These are phyloP conservation scores for Artemisia argyi DNA, from an alignment of 129 eudicot species.

Conservation along the genomic window DNA sequence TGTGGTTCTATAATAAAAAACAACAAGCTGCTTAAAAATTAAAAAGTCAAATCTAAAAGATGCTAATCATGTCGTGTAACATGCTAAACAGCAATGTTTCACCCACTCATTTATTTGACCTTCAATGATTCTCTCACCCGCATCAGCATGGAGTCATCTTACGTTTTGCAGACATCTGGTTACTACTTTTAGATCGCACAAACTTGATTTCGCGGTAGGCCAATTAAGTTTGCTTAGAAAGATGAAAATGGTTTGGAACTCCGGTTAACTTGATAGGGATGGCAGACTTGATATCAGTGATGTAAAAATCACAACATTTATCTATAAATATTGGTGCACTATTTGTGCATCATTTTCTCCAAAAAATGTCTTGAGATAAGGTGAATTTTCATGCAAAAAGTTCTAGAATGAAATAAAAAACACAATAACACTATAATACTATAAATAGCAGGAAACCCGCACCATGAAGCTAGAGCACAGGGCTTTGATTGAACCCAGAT, in stretches of 20 bases:
- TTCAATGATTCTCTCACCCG: neutral
- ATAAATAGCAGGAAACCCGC: slow-evolving; percentile 1
- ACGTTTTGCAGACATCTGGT: neutral
- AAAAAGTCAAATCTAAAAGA: neutral
- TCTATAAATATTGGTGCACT: neutral
- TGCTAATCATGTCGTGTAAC: neutral
- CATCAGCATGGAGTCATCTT: slow-evolving; percentile 11
- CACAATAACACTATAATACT: neutral
- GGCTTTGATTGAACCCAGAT: slow-evolving; percentile 30
- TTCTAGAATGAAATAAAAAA: neutral
- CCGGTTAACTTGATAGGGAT: too few species aligned
- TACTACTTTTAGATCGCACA: neutral
- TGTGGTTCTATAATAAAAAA: neutral
- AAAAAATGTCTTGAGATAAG: neutral
- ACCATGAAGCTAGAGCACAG: slow-evolving; percentile 25
- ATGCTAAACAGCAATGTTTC: neutral
- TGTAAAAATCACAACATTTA: neutral
- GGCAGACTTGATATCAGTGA: neutral
- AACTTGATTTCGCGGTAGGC: neutral
- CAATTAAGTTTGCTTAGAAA: neutral
- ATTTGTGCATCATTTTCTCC: slow-evolving; percentile 15
- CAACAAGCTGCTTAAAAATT: neutral
- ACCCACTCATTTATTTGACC: neutral
- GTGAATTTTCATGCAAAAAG: neutral
- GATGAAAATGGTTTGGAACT: slow-evolving; percentile 12